Evolutionary conservation across 768 basidiomycete species (phyloP).

Genomic region (Phanerodontia chrysosporium): DNA sequence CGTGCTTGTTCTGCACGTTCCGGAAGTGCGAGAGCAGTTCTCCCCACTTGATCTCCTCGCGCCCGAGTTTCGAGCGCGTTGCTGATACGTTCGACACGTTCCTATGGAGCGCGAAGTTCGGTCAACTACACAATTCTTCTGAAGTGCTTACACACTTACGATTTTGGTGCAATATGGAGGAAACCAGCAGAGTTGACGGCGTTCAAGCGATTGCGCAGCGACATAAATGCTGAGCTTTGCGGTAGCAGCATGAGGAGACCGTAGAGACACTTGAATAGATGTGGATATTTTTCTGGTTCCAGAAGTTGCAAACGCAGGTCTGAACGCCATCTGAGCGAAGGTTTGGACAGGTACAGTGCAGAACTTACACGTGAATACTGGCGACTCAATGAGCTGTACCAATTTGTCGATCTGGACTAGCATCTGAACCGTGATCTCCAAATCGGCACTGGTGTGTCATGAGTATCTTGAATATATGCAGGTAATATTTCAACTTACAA

Average conservation of each 20-base stretch:
- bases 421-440: conserved; percentile 93
- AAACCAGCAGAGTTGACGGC: conserved; percentile 95
- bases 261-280: conserved; percentile 96
- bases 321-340: conserved; percentile 24
- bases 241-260: conserved; percentile 95
- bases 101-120: conserved; percentile 3
- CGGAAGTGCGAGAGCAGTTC: conserved; percentile 93
- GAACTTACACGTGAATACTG: conserved; percentile 90
- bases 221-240: conserved; percentile 94
- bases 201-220: conserved; percentile 87
- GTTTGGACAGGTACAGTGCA: neutral
- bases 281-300: conserved; percentile 94
- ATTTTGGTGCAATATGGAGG: conserved; percentile 82
- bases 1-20: conserved; percentile 82
- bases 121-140: neutral
- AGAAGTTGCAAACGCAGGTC: conserved; percentile 89
- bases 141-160: conserved; percentile 37
- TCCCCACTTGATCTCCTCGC: conserved; percentile 96
- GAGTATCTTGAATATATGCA: neutral
- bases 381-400: conserved; percentile 96
- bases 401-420: conserved; percentile 96
- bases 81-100: conserved; percentile 35
- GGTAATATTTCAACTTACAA: conserved; percentile 53
- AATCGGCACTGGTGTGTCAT: conserved; percentile 64
- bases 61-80: conserved; percentile 69